Evolutionary conservation across 495 filamentous ascomycete species (phyloP).

Genomic region (Penicillium canescens): DNA sequence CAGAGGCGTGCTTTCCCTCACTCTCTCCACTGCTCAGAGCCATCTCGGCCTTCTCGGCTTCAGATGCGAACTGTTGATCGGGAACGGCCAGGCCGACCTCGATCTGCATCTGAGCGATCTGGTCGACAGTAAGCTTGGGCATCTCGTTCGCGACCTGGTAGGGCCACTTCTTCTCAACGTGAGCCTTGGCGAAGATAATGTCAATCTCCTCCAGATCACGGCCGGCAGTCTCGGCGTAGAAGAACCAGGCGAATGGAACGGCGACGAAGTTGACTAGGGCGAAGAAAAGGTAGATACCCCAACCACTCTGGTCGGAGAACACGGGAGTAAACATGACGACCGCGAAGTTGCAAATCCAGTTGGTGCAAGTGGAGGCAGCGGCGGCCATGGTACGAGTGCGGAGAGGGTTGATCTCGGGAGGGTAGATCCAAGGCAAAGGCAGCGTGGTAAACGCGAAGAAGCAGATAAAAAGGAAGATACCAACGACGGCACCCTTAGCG

Average conservation of each 20-base stretch:
- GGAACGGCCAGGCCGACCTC: slow-evolving; percentile 30
- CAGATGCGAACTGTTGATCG: slow-evolving; percentile 15
- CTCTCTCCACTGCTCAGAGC: slow-evolving; percentile 30
- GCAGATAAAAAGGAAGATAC: slow-evolving; percentile 42
- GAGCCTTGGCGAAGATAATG: slow-evolving; percentile 45
- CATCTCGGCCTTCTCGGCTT: slow-evolving; percentile 32
- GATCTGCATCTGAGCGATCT: slow-evolving; percentile 31
- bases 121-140: slow-evolving; percentile 38
- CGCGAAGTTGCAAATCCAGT: slow-evolving; percentile 51
- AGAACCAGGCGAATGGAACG: slow-evolving; percentile 64
- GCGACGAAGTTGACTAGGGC: slow-evolving; percentile 66
- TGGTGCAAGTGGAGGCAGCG: slow-evolving; percentile 43
- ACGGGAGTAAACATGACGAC: slow-evolving; percentile 50
- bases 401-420: slow-evolving; percentile 73
- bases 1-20: slow-evolving; percentile 19
- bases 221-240: slow-evolving; percentile 67
- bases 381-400: slow-evolving; percentile 67
- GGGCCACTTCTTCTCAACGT: slow-evolving; percentile 39
- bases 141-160: slow-evolving; percentile 33
- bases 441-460: slow-evolving; percentile 43
- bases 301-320: slow-evolving; percentile 28
- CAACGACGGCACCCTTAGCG: slow-evolving; percentile 39
- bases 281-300: slow-evolving; percentile 60
- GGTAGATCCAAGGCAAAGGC: slow-evolving; percentile 69
- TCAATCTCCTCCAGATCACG: slow-evolving; percentile 78